Percentiles rank a stretch among this genome's conserved stretches.
Evolutionary conservation across 169 alveolate species (phyloP).

Genomic region (Cryptosporidium andersoni): DNA sequence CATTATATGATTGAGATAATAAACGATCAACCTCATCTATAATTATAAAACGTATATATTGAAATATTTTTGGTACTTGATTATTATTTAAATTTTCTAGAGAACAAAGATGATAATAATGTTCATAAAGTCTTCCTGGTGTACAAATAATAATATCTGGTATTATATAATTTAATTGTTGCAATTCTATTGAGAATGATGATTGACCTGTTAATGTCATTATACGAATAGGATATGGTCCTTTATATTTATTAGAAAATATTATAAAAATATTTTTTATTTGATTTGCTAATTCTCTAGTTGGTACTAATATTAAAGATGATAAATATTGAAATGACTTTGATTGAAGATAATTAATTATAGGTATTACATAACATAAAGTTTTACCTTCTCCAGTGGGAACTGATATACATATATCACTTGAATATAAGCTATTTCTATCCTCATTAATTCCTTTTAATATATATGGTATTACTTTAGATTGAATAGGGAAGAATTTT

Average conservation of each 20-base stretch:
- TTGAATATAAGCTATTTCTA: slow-evolving; percentile 29
- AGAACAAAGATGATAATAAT: slow-evolving; percentile 14
- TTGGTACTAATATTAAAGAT: slow-evolving; percentile 88
- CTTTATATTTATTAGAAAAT: slow-evolving; percentile 75
- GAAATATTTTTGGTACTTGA: slow-evolving; percentile 70
- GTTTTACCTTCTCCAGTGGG: slow-evolving; percentile 79
- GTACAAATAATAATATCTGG: slow-evolving; percentile 59
- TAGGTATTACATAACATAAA: slow-evolving; percentile 73
- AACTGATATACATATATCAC: slow-evolving; percentile 77
- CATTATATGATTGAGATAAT: slow-evolving; percentile 56
- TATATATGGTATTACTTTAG: slow-evolving; percentile 43
- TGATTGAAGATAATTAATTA: slow-evolving; percentile 72
- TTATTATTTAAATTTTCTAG: slow-evolving; percentile 23
- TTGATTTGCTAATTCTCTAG: slow-evolving; percentile 91
- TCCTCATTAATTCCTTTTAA: slow-evolving; percentile 27
- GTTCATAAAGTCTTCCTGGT: slow-evolving; percentile 68
- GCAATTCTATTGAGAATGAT: slow-evolving; percentile 50
- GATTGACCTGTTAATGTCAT: slow-evolving; percentile 57
- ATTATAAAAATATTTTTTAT: slow-evolving; percentile 82
- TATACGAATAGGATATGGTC: slow-evolving; percentile 38
- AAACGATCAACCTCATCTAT: slow-evolving; percentile 77
- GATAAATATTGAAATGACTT: slow-evolving; percentile 69
- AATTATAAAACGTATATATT: slow-evolving; percentile 70
- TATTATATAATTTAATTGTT: slow-evolving; percentile 7
- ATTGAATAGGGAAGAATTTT: slow-evolving; percentile 51